These are phyloP conservation scores for Mortierella sp. DNA, from an alignment of 371 early-diverging fungal species.

Conservation along the genomic window DNA sequence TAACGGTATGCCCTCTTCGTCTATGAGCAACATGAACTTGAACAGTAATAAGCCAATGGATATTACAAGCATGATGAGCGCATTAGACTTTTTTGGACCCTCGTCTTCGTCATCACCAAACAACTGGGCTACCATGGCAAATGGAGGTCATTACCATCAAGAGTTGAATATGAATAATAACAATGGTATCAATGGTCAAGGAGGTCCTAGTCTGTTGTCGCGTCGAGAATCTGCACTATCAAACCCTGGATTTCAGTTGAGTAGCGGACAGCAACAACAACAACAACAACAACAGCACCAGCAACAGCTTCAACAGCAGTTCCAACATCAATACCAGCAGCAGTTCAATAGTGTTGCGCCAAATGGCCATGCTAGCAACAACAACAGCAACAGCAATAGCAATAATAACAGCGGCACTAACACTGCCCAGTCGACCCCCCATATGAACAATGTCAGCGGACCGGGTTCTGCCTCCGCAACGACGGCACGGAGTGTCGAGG, in stretches of 20 bases:
- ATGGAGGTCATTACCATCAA: slow-evolving; percentile 17
- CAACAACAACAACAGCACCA: slow-evolving; percentile 12
- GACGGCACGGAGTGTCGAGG: slow-evolving; percentile 46
- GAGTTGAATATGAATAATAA: slow-evolving; percentile 10
- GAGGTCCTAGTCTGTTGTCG: not conserved
- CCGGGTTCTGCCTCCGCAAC: not conserved
- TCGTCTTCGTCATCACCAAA: slow-evolving; percentile 21
- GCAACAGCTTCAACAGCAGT: slow-evolving; percentile 19
- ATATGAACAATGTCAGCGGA: not conserved
- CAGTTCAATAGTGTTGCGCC: not conserved
- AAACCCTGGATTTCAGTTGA: slow-evolving; percentile 5
- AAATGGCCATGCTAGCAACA: slow-evolving; percentile 4
- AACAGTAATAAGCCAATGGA: slow-evolving; percentile 38
- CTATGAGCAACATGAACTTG: slow-evolving; percentile 6
- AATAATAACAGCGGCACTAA: slow-evolving; percentile 15
- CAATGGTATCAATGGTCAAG: slow-evolving; percentile 12
- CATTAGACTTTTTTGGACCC: slow-evolving; percentile 40
- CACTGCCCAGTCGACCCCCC: slow-evolving; percentile 24
- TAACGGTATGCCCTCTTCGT: slow-evolving; percentile 5
- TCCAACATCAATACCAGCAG: slow-evolving; percentile 15
- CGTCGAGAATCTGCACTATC: slow-evolving; percentile 25
- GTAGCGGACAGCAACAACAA: slow-evolving; percentile 12
- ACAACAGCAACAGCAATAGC: slow-evolving; percentile 16
- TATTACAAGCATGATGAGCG: slow-evolving; percentile 40
- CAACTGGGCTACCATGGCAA: slow-evolving; percentile 31